A percentile compares a stretch with the other conserved stretches of the same genome.
Evolutionary conservation across 805 yeast species (phyloP).

Genomic region (Schizosaccharomyces japonicus): DNA sequence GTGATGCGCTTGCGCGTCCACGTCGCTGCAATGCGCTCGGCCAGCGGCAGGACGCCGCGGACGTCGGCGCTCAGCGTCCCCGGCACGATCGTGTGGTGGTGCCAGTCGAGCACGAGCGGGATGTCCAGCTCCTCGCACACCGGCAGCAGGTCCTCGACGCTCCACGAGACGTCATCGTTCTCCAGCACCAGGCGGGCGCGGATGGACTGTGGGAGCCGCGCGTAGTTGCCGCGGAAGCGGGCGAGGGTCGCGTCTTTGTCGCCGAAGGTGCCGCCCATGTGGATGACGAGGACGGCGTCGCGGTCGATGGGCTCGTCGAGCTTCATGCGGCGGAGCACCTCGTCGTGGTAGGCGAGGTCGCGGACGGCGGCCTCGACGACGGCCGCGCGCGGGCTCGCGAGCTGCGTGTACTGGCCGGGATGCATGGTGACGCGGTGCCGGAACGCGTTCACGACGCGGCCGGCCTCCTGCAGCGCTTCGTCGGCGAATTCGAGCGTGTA

Average conservation of each 20-base stretch:
- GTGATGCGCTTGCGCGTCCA: constrained; percentile 3
- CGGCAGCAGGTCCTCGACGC: constrained; percentile 2
- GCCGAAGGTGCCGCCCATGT: constrained; percentile 4
- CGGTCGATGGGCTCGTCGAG: neutral
- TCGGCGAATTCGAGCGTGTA: constrained; percentile 5
- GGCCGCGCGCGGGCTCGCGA: neutral
- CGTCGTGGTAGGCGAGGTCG: constrained; percentile 2
- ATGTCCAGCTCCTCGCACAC: constrained; percentile 4
- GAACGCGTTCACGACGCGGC: neutral
- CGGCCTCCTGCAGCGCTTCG: neutral
- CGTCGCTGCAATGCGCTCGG: neutral
- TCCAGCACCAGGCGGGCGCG: constrained; percentile 2
- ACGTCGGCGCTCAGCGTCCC: neutral
- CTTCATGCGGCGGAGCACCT: neutral
- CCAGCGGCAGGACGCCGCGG: neutral
- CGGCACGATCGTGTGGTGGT: constrained; percentile 5
- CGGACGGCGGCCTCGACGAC: constrained; percentile 3
- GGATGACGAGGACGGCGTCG: constrained; percentile 4
- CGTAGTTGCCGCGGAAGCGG: constrained; percentile 4
- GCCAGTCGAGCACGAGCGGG: constrained; percentile 5
- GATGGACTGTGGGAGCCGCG: constrained; percentile 1
- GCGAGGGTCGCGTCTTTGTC: constrained; percentile 2
- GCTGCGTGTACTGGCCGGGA: constrained; percentile 5
- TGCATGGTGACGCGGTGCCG: constrained; percentile 3
- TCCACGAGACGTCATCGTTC: constrained; percentile 5